Evolutionary conservation across 1,284 basidiomycete species (phyloP), one percentile per base, ranked within the genome.

Genomic region (Cryptococcus sp.): DNA sequence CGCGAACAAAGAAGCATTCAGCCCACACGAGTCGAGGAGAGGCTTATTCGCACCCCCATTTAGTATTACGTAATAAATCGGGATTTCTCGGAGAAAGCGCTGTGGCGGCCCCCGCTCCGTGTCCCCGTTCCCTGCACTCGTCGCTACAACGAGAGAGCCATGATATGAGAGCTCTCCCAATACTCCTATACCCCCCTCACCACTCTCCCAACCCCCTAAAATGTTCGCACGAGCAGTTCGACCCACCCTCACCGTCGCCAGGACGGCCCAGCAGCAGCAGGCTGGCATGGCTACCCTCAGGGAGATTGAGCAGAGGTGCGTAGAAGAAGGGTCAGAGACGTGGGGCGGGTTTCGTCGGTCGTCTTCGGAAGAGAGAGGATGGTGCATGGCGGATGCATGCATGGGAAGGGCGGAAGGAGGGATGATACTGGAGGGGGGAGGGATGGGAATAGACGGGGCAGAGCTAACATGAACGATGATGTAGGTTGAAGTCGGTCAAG

Each of bases 201-300:
- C 56, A 58, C 62, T 55, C 54, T 48, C 54, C 46, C 50, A 42
- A 23, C 42, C 36, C 24, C 62, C 54, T 59, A 70, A 53, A 61
- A 77, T 76, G 73, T 71, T 78, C 66, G 53, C 87, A 75, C 84
- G 88, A 79, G 82, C 79, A 80, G 85, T 73, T 80, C 87, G 76
- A 79, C 83, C 75, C 51, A 73, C 73, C 82, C 85, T 79, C 79
- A 82, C 66, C 60, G 70, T 69, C 62, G 73, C 71, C 57, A 70
- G 71, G 54, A 81, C 81, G 53, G 74, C 80, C 56, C 82, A 84
- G 77, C 81, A 83, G 57, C 75, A 80, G 59, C 81, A 81, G 68
- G 79, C 84, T 77, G 91, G 92, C 78, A 93, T 94, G 90, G 94
- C 93, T 49, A 97, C 95, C 59, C 87, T 98, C 67, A 88, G 93